Conservation (phyloP, 129 eudicot species). For the Chrysanthemum makinoi region DNA sequence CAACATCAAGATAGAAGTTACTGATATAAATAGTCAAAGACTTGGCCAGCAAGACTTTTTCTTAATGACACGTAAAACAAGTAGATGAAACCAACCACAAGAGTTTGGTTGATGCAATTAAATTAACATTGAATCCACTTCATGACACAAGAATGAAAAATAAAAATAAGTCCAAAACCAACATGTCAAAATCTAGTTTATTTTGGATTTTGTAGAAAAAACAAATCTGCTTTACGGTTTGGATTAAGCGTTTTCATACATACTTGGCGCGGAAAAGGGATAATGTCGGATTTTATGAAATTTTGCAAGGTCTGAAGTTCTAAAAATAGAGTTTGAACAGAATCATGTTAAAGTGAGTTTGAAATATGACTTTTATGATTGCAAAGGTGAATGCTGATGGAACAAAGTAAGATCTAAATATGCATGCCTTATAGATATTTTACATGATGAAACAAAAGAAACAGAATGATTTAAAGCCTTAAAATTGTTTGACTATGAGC, state of each 20-base stretch:
- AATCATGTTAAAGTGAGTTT: slow-evolving; percentile 7
- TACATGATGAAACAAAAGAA: slow-evolving; percentile 1
- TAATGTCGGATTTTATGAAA: neutral
- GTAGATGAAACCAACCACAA: slow-evolving; percentile 31
- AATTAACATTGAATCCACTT: slow-evolving; percentile 17
- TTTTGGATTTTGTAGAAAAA: neutral
- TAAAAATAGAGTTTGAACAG: slow-evolving; percentile 11
- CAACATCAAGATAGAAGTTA: slow-evolving; percentile 28
- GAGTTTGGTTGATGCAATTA: slow-evolving; percentile 10
- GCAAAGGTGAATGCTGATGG: neutral
- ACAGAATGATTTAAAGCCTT: neutral
- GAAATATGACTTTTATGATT: slow-evolving; percentile 12
- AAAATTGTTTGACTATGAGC: slow-evolving; percentile 6
- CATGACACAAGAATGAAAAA: slow-evolving; percentile 23
- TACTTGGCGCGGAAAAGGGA: neutral
- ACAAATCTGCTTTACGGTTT: neutral
- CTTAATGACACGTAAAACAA: slow-evolving; percentile 20
- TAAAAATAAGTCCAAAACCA: slow-evolving; percentile 17
- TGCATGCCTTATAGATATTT: slow-evolving; percentile 18
- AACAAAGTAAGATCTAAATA: slow-evolving; percentile 10
- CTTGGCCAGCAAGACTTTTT: slow-evolving; percentile 36
- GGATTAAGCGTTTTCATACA: neutral
- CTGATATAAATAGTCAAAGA: slow-evolving; percentile 21
- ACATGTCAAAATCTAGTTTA: neutral
- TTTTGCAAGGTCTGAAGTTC: neutral